phyloP scores from a whole-genome alignment of 2,329 filamentous ascomycete species.

The Pseudohalonectria lignicola region DNA sequence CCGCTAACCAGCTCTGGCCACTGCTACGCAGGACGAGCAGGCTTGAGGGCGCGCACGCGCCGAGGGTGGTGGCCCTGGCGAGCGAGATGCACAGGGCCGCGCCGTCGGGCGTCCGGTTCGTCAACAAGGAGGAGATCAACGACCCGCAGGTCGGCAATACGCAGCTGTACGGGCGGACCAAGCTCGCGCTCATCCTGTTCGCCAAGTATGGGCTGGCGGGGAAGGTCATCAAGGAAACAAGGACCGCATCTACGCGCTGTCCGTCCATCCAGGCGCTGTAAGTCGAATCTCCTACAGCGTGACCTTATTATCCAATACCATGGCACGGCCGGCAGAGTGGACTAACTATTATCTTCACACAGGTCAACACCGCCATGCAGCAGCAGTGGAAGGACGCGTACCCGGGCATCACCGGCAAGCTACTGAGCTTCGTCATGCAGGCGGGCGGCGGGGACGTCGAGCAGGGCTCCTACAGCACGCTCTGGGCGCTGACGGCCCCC shows the following conservation, averaged over 20 bases:
- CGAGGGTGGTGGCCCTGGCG: conserved; percentile 27
- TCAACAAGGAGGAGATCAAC: conserved; percentile 29
- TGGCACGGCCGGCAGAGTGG: background rate
- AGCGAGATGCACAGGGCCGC: conserved; percentile 28
- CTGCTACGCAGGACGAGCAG: conserved; percentile 27
- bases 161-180: conserved; percentile 27
- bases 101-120: conserved; percentile 24
- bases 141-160: conserved; percentile 19
- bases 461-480: conserved; percentile 30
- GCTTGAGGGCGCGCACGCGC: conserved; percentile 18
- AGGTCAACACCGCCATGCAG: conserved; percentile 32
- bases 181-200: conserved; percentile 29
- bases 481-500: conserved; percentile 28
- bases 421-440: conserved; percentile 22
- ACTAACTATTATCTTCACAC: background rate
- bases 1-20: conserved; percentile 27
- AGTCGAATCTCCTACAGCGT: conserved; percentile 6
- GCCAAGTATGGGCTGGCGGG: conserved; percentile 27
- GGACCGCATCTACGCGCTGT: conserved; percentile 26
- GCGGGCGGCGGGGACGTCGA: conserved; percentile 22
- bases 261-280: conserved; percentile 28
- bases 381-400: conserved; percentile 34
- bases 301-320: no score
- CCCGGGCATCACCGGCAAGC: conserved; percentile 25
- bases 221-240: conserved; percentile 28